Base-by-base conservation (phyloP, 1,284 basidiomycete genomes). In the Papiliotrema flavescens region DNA sequence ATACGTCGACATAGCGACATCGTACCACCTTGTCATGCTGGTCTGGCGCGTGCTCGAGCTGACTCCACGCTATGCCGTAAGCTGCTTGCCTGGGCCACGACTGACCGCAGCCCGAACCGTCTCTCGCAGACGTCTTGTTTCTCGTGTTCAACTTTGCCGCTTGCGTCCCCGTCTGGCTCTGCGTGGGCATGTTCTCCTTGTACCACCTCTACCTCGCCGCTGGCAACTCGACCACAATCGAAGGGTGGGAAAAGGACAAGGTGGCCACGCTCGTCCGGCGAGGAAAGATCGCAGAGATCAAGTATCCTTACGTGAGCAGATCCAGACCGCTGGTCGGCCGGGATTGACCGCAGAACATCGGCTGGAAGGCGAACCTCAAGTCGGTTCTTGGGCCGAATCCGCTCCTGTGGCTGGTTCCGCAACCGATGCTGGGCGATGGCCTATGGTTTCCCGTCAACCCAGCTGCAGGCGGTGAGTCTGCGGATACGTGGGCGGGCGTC, bases 211-310 rank as follows among this genome's bases (percentile, higher is more conserved):
- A 86, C 71, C 83, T 84, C 47, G 75, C 95, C n/a, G 66, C 82
- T 13, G 81, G 82, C 20, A 98, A 98, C 72, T 87, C 87, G 13
- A 98, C 95, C 0, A 98, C 95, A 0, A 96, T 98, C 54, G 95
- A 98, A 78, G 85, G 89, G 1, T 96, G 91, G 90, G 96, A 98
- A 74, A 97, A 97, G 78, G 93, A 98, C 69, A 92, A 89, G 73
- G 90, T 86, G 0, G 87, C 90, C 4, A 89, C 85, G 0, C 82
- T 98, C 63, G 84, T 92, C 44, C 83, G 89, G 14, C 79, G 88
- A 56, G 95, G 94, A 1, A 89, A 88, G 75, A 88, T 98, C 58
- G 83, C 81, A 50, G 88, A 92, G 76, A 80, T 95, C 70, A 90
- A 88, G 72, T 98, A 93, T 70, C 95, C 95, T 49, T 98, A 97